Evolutionary conservation across 2,329 filamentous ascomycete genomes (phyloP), one percentile per base, ranked within the genome.

Genomic region (Epicoccum nigrum): DNA sequence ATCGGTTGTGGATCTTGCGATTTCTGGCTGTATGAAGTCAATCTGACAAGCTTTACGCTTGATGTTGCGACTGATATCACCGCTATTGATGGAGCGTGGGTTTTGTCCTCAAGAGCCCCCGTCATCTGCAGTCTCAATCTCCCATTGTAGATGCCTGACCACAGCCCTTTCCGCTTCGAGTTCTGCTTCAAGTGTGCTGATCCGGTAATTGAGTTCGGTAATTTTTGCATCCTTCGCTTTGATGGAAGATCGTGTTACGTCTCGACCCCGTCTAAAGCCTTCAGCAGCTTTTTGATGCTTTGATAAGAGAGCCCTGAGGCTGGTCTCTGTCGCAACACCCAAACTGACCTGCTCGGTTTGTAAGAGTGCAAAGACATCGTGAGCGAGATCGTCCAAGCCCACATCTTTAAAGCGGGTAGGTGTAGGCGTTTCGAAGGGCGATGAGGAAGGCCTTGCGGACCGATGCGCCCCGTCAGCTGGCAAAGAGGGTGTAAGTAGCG

Each of bases 221-320:
- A 88, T 77, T 74, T 85, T 75, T 67, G 83, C 73, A 76, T 93
- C 86, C 57, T 86, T 86, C 4, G 79, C 78, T 64, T 83, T 85
- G 27, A 90, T 65, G 4, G 81, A 82, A 7, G 82, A 70, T n/a
- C 89, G 76, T 3, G 83, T 80, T 6, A 87, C 81, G 53, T 93
- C 88, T 2, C 88, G 77, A 0, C 87, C 87, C 55, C 81, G 81
- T 31, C 79, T 77, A 16, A 89, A 77, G 0, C 88, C 89, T 61
- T 81, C 83, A 0, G 80, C 78, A 43, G 79, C 80, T 43, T 85
- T 72, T 13, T 83, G 81, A 57, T 89, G 79, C 35, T 74, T 81
- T 6, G 48, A 58, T 1, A 71, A 52, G 0, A 72, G 38, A 7
- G 33, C 48, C 15, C 30, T 60, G n/a, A 74, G 56, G 4, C 53